Conservation (phyloP, 1,284 basidiomycete species). For the Anthracocystis panici-leucophaei region DNA sequence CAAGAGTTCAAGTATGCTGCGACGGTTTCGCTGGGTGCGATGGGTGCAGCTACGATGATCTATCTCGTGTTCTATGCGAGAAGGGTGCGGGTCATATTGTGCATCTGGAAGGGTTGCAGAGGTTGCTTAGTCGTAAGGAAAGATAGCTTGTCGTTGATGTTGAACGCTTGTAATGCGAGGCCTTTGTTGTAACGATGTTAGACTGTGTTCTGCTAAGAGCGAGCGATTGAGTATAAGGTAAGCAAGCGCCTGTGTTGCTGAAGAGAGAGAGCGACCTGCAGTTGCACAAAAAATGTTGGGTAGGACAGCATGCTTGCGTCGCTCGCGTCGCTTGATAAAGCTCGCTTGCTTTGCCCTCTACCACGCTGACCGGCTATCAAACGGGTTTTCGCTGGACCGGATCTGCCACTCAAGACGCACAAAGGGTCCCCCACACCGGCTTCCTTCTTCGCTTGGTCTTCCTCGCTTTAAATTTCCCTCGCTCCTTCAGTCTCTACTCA, state of each 20-base stretch:
- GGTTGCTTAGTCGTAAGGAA: slow-evolving; percentile 40
- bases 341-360: slow-evolving; percentile 12
- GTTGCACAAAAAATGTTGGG: slow-evolving; percentile 14
- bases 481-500: neutral
- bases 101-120: slow-evolving; percentile 51
- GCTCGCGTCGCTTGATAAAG: slow-evolving; percentile 17
- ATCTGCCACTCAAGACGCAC: neutral
- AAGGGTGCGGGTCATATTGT: slow-evolving; percentile 59
- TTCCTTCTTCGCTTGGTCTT: slow-evolving; percentile 24
- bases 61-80: slow-evolving; percentile 57
- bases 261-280: slow-evolving; percentile 10
- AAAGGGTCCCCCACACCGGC: neutral
- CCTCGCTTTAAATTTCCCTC: slow-evolving; percentile 19
- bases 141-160: neutral
- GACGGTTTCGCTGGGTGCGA: slow-evolving; percentile 46
- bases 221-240: neutral
- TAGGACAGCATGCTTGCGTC: slow-evolving; percentile 9
- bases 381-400: slow-evolving; percentile 11
- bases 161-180: neutral
- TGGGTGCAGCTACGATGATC: slow-evolving; percentile 52
- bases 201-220: neutral
- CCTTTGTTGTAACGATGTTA: neutral
- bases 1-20: slow-evolving; percentile 59
- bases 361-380: slow-evolving; percentile 15
- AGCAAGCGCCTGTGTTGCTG: neutral